Evolutionary conservation across 148 eudicot genomes (phyloP).

Genomic region (Rhododendron simsii): DNA sequence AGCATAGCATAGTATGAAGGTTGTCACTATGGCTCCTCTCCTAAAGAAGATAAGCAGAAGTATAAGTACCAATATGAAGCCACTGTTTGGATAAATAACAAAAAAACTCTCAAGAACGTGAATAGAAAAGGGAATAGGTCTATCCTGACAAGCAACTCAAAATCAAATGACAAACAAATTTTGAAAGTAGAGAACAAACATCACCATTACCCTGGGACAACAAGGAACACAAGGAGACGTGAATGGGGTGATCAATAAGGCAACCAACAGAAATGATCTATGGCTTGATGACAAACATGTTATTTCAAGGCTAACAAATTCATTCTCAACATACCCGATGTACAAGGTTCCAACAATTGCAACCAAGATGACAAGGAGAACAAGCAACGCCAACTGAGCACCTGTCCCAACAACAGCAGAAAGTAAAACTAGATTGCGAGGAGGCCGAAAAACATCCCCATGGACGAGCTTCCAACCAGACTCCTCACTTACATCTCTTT

Average conservation of each 20-base stretch:
- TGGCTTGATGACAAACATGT: not conserved
- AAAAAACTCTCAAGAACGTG: not conserved
- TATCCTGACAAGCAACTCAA: not conserved
- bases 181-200: not conserved
- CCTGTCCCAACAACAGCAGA: slow-evolving; percentile 85
- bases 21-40: slow-evolving; percentile 87
- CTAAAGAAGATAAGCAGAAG: slow-evolving; percentile 31
- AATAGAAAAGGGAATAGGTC: not conserved
- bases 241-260: not conserved
- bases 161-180: not conserved
- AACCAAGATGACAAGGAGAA: slow-evolving; percentile 75
- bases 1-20: slow-evolving; percentile 78
- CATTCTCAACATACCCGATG: slow-evolving; percentile 47
- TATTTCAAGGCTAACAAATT: no score
- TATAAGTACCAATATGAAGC: slow-evolving; percentile 17
- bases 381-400: slow-evolving; percentile 76
- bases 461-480: slow-evolving; percentile 92
- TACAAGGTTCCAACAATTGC: slow-evolving; percentile 87
- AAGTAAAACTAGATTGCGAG: slow-evolving; percentile 59
- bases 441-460: slow-evolving; percentile 91
- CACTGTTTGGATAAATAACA: slow-evolving; percentile 11
- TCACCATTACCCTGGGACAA: not conserved
- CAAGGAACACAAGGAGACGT: not conserved
- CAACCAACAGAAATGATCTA: slow-evolving; percentile 1
- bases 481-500: slow-evolving; percentile 91